These are phyloP conservation scores for Fomitiporia mediterranea DNA, from an alignment of 1,284 basidiomycete species.

Conservation along the genomic window DNA sequence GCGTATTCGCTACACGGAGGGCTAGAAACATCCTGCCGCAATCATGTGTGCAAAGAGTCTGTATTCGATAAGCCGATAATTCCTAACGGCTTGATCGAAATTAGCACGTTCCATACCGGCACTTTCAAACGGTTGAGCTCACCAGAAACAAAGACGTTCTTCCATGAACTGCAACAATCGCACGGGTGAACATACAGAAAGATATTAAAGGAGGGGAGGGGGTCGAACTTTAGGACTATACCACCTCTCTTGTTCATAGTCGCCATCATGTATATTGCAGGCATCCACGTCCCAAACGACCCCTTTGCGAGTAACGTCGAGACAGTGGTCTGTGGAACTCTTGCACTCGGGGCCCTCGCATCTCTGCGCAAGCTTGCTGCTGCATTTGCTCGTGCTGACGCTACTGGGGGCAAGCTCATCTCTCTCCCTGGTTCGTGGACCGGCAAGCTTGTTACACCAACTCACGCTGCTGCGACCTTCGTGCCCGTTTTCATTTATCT, in stretches of 20 bases:
- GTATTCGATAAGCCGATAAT: too few species aligned
- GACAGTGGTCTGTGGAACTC: neutral
- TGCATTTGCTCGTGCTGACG: conserved; percentile 12
- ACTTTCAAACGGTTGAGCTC: too few species aligned
- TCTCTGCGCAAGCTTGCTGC: conserved; percentile 2
- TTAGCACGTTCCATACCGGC: too few species aligned
- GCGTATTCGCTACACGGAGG: too few species aligned
- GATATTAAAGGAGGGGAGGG: neutral
- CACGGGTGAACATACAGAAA: neutral
- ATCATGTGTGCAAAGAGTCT: too few species aligned
- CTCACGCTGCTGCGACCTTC: conserved; percentile 27
- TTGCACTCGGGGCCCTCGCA: neutral
- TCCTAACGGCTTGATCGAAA: too few species aligned
- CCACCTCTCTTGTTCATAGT: neutral
- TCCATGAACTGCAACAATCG: neutral
- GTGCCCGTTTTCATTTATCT: conserved; percentile 28
- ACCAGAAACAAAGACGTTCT: neutral
- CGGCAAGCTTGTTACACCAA: conserved; percentile 28
- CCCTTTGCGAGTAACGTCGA: neutral
- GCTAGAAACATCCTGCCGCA: too few species aligned
- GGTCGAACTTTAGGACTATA: neutral
- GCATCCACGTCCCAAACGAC: neutral
- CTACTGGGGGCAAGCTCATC: conserved; percentile 24
- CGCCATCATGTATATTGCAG: conserved; percentile 2
- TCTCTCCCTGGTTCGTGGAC: conserved; percentile 21